phyloP scores from a whole-genome alignment of 2,329 filamentous ascomycete genomes.

The Calonectria pteridis region DNA sequence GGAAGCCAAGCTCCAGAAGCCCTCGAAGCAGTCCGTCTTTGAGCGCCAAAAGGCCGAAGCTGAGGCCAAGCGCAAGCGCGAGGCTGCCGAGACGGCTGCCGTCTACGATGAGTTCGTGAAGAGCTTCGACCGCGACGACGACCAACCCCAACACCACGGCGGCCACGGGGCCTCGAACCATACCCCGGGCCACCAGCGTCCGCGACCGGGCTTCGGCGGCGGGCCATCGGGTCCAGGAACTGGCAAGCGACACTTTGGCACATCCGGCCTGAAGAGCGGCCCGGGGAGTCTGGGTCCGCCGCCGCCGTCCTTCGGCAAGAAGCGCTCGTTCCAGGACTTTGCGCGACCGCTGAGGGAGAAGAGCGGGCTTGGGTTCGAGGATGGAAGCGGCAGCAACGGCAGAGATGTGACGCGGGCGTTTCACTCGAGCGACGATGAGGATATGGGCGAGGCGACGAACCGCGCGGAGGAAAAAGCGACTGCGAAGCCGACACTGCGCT shows the following conservation, averaged over 20 bases:
- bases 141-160: constrained; percentile 52
- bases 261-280: constrained; percentile 68
- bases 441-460: constrained; percentile 56
- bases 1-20: constrained; percentile 81
- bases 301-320: constrained; percentile 64
- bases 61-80: constrained; percentile 86
- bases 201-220: constrained; percentile 46
- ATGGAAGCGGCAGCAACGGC: constrained; percentile 47
- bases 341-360: constrained; percentile 51
- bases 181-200: constrained; percentile 32
- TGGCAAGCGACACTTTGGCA: constrained; percentile 75
- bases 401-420: constrained; percentile 74
- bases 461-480: constrained; percentile 69
- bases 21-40: constrained; percentile 87
- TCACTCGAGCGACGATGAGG: constrained; percentile 73
- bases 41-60: constrained; percentile 91
- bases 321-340: constrained; percentile 62
- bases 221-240: constrained; percentile 42
- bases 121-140: constrained; percentile 75
- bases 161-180: constrained; percentile 20
- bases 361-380: constrained; percentile 51
- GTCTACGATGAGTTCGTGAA: constrained; percentile 91
- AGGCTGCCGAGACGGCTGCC: constrained; percentile 88
- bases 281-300: constrained; percentile 71
- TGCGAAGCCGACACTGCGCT: constrained; percentile 72